These are phyloP conservation scores for Areca catechu DNA, from an alignment of 176 grass and related monocot species.

Conservation along the genomic window DNA sequence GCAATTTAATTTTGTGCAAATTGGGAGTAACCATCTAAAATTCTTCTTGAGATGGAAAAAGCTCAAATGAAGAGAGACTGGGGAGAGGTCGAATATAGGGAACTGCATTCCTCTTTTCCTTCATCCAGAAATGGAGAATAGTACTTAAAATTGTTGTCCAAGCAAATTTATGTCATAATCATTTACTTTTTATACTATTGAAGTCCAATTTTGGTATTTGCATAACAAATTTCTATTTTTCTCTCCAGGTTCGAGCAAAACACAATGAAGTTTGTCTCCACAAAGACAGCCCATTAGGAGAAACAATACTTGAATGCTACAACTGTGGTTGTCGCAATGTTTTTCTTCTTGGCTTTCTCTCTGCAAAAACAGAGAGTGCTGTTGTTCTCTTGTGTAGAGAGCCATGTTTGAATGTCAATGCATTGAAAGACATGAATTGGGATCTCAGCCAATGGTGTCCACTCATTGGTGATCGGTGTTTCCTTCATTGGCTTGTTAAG, in stretches of 20 bases:
- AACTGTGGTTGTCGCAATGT: conserved; percentile 96
- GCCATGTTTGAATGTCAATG: conserved; percentile 90
- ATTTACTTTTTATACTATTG: too few relatives aligned
- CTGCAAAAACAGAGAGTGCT: conserved; percentile 83
- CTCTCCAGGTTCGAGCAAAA: conserved; percentile 89
- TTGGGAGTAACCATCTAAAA: too few relatives aligned
- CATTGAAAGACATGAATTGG: conserved; percentile 97
- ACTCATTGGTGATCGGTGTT: conserved; percentile 95
- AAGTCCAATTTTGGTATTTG: too few relatives aligned
- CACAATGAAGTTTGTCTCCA: conserved; percentile 97
- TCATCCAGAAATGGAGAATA: too few relatives aligned
- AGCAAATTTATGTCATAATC: too few relatives aligned
- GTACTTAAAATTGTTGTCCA: too few relatives aligned
- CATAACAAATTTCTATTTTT: too few relatives aligned
- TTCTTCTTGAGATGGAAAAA: too few relatives aligned
- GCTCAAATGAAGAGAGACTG: too few relatives aligned
- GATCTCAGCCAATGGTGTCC: conserved; percentile 97
- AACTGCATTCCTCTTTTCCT: too few relatives aligned
- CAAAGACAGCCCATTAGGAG: conserved; percentile 90
- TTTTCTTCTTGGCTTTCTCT: conserved; percentile 98
- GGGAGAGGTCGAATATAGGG: too few relatives aligned
- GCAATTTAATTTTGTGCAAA: too few relatives aligned
- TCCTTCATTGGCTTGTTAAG: conserved; percentile 94
- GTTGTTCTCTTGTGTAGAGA: conserved; percentile 96
- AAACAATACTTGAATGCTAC: conserved; percentile 96